phyloP scores from a whole-genome alignment of 2,329 filamentous ascomycete species.

The Fusarium nisikadoi region DNA sequence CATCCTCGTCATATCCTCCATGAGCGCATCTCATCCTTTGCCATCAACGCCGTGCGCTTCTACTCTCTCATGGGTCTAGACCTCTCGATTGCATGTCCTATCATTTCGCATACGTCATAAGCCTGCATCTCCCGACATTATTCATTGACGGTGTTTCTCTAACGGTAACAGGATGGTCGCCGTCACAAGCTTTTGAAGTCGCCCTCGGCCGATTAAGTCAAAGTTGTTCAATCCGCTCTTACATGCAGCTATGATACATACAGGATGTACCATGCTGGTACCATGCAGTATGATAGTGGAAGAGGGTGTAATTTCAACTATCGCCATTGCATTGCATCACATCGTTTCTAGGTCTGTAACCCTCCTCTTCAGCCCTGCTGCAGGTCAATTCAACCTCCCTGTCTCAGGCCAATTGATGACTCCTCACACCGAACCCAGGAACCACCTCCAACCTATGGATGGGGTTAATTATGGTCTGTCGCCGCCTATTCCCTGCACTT shows the following conservation, averaged over 20 bases:
- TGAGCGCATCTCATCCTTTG: neutral
- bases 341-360: conserved; percentile 25
- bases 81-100: neutral
- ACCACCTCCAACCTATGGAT: conserved; percentile 29
- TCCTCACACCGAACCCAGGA: conserved; percentile 43
- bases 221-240: conserved; percentile 1
- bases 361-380: conserved; percentile 44
- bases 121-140: neutral
- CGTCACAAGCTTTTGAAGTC: conserved; percentile 19
- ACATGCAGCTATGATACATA: conserved; percentile 8
- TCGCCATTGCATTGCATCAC: conserved; percentile 25
- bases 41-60: conserved; percentile 1
- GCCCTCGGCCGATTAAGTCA: conserved; percentile 15
- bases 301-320: conserved; percentile 17
- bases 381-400: conserved; percentile 41
- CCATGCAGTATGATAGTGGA: neutral
- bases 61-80: neutral
- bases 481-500: conserved; percentile 9
- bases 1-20: neutral
- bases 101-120: neutral
- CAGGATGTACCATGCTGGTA: neutral
- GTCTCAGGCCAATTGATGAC: conserved; percentile 42
- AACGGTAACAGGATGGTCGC: conserved; percentile 3
- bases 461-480: conserved; percentile 2
- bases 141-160: conserved; percentile 3